phyloP scores from a whole-genome alignment of 208 protist species.

The Acanthamoeba divionensis region DNA sequence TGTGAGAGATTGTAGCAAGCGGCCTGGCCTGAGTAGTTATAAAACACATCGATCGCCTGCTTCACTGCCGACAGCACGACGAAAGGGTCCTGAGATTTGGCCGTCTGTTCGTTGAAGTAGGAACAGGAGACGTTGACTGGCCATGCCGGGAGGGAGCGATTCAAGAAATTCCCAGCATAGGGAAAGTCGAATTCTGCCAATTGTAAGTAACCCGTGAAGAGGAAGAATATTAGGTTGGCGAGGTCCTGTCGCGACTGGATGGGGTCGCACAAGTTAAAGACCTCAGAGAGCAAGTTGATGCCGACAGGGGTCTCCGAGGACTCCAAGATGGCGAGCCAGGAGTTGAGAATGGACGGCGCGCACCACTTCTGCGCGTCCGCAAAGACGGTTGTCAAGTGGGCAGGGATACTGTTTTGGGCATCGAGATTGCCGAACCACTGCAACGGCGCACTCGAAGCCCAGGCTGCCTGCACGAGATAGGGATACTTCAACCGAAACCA shows the following conservation, averaged over 20 bases:
- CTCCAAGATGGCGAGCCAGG: no score
- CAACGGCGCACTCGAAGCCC: constrained; percentile 73
- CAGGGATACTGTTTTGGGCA: constrained; percentile 45
- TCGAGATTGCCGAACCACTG: not conserved
- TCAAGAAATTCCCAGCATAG: constrained; percentile 52
- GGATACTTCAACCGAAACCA: constrained; percentile 84
- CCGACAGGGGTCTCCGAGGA: not conserved
- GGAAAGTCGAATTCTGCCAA: constrained; percentile 34
- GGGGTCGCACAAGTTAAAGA: not conserved
- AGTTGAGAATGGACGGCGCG: no score
- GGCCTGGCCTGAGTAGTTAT: no score
- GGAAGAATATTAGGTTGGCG: not conserved
- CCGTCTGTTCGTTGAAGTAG: not conserved
- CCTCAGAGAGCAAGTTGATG: not conserved
- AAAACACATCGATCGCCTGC: no score
- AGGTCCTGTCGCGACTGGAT: not conserved
- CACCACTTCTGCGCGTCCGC: not conserved
- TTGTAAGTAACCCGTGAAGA: not conserved
- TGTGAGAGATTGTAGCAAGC: no score
- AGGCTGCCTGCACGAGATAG: constrained; percentile 70
- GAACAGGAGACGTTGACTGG: constrained; percentile 59
- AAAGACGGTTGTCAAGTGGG: not conserved
- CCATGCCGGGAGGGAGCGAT: constrained; percentile 60
- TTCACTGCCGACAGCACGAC: no score
- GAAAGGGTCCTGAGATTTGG: not conserved